Percentiles rank a stretch among this genome's conserved stretches.
phyloP scores from a whole-genome alignment of 1,284 basidiomycete species.

The Tylopilus sp. region DNA sequence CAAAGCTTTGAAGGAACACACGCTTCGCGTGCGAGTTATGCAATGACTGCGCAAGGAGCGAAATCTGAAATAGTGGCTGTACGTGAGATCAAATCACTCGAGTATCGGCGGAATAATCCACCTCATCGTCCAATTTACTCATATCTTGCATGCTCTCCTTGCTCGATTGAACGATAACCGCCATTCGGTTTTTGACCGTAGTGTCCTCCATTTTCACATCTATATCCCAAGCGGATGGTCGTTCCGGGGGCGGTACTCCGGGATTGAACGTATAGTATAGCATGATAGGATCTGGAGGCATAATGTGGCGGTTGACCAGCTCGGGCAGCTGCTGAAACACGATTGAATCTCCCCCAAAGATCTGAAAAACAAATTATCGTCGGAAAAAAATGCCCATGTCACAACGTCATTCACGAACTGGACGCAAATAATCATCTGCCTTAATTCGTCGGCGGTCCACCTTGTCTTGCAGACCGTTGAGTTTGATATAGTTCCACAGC shows the following conservation, averaged over 20 bases:
- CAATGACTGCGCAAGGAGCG: conserved; percentile 74
- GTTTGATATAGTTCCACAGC: conserved; percentile 92
- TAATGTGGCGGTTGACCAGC: conserved; percentile 76
- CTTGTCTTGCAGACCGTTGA: conserved; percentile 85
- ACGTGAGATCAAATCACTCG: conserved; percentile 14
- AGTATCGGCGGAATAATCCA: conserved; percentile 29
- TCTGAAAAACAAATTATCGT: conserved; percentile 38
- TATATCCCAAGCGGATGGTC: conserved; percentile 78
- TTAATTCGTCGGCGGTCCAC: conserved; percentile 78
- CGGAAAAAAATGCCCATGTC: not conserved
- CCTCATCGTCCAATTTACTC: conserved; percentile 83
- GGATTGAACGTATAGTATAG: conserved; percentile 78
- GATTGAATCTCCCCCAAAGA: conserved; percentile 63
- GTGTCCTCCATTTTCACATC: conserved; percentile 89
- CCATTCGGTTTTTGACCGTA: conserved; percentile 71
- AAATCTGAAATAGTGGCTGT: conserved; percentile 48
- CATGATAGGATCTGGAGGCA: conserved; percentile 78
- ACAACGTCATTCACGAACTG: conserved; percentile 41
- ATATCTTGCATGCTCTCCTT: conserved; percentile 69
- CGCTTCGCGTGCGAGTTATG: conserved; percentile 84
- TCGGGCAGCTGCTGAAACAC: conserved; percentile 85
- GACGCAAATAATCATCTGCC: conserved; percentile 68
- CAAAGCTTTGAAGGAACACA: conserved; percentile 83
- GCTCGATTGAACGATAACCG: conserved; percentile 69
- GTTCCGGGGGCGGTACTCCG: conserved; percentile 51